phyloP scores from a whole-genome alignment of 129 eudicot genomes.

The Centella asiatica region DNA sequence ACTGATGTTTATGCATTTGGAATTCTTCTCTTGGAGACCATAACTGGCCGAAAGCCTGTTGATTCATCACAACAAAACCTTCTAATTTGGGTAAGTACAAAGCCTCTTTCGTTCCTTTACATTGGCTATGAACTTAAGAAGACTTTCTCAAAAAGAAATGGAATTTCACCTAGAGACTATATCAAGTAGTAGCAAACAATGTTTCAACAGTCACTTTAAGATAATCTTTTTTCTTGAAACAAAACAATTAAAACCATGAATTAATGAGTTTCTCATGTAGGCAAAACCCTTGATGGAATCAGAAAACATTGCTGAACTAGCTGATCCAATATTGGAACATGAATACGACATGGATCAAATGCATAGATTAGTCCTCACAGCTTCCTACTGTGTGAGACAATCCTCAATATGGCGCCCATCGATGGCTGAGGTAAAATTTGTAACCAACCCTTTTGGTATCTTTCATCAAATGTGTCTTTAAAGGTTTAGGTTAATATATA shows the following conservation, averaged over 20 bases:
- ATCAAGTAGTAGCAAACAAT: background rate
- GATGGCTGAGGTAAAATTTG: constrained; percentile 56
- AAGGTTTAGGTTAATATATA: no score
- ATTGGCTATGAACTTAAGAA: background rate
- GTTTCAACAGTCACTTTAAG: no score
- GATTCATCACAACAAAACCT: constrained; percentile 58
- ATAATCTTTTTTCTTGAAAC: no score
- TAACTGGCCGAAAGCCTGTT: constrained; percentile 79
- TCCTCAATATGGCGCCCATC: constrained; percentile 71
- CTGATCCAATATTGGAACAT: constrained; percentile 60
- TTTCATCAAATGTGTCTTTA: background rate
- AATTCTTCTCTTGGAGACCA: constrained; percentile 68
- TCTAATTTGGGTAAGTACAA: constrained; percentile 64
- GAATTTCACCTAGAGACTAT: background rate
- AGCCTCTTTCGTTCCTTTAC: background rate
- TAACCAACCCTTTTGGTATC: no score
- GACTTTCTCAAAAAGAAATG: background rate
- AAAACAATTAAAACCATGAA: no score
- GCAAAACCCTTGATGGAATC: constrained; percentile 80
- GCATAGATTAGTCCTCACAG: constrained; percentile 54
- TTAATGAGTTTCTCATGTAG: constrained; percentile 18
- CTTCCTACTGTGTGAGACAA: constrained; percentile 78
- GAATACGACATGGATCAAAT: constrained; percentile 49
- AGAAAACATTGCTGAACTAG: constrained; percentile 47
- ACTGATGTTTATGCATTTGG: constrained; percentile 88